Base-by-base conservation (phyloP, 305 asterid genomes). In the Solanum hybrid region DNA sequence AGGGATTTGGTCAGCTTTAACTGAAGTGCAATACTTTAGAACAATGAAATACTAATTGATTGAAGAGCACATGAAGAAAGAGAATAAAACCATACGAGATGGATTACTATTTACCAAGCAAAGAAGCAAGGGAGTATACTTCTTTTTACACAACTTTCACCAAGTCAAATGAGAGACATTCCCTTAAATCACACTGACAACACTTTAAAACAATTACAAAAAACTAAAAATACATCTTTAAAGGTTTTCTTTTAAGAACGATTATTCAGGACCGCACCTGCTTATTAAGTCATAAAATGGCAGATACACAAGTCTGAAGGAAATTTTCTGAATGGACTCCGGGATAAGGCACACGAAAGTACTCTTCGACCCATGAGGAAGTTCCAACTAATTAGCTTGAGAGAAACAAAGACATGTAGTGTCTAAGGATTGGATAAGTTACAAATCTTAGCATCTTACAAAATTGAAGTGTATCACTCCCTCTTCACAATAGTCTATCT, bases 381-480 rank as follows among this genome's bases (percentile, higher is more conserved):
- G 88, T 36, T 22, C 27, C 39, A 29, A 17, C 61, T 57, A 14
- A 84, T 17, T 84, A 84, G 41, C 73, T 29, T 29, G 75, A 84
- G 76, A 84, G 88, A 51, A 84, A 29, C 88, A 82, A 41, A 39
- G 76, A 84, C 39, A 45, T 45, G 88, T 17, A 51, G 65, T 20
- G 29, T 51, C 76, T 29, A 20, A 29, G 73, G 76, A 37, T 26
- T 39, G 70, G 61, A 75, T 85, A 68, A 61, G 86, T 68, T 75
- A 83, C 70, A 79, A 89, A 22, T 26, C 61, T 36, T 34, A 34
- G 45, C 68, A 87, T 61, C 51, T 81, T 41, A 81, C 87, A 91
- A 86, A 89, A 76, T 90, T 84, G 76, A 84, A 51, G 41, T 29
- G 68, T 20, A 84, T 20, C 31, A 20, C 61, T 90, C 86, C 37